A percentile compares a stretch with the other conserved stretches of the same genome.
Evolutionary conservation across 495 filamentous ascomycete species (phyloP).

Genomic region (Podospora pseudoanserina): DNA sequence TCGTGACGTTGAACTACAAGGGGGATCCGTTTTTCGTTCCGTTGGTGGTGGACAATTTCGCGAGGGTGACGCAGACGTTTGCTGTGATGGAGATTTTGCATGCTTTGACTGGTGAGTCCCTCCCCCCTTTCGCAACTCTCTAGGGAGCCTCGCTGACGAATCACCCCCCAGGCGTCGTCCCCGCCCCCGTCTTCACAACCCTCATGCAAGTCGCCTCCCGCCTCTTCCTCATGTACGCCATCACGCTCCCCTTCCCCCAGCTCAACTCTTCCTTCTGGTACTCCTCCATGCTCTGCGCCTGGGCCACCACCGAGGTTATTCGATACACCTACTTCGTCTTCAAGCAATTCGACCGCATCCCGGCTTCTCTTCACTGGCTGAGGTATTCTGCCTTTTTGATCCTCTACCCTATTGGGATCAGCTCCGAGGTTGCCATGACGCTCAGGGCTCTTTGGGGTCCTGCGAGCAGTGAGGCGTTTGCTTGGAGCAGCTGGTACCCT

Average conservation of each 20-base stretch:
- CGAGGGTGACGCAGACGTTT: conserved; percentile 75
- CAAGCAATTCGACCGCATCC: conserved; percentile 55
- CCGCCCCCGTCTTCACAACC: conserved; percentile 79
- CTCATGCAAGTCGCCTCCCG: conserved; percentile 82
- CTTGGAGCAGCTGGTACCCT: conserved; percentile 40
- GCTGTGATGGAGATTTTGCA: conserved; percentile 82
- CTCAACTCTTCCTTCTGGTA: conserved; percentile 52
- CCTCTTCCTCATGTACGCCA: conserved; percentile 78
- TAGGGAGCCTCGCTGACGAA: neutral
- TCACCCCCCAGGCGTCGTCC: conserved; percentile 61
- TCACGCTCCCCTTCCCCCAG: conserved; percentile 63
- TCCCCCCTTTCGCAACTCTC: neutral
- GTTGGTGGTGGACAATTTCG: conserved; percentile 57
- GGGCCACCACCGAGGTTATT: conserved; percentile 81
- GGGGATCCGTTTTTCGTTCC: conserved; percentile 35
- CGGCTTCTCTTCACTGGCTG: conserved; percentile 70
- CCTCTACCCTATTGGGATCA: conserved; percentile 87
- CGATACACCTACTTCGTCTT: conserved; percentile 86
- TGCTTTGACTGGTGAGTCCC: conserved; percentile 58
- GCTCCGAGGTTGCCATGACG: conserved; percentile 77
- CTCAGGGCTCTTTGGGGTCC: conserved; percentile 61
- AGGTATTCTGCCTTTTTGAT: conserved; percentile 91
- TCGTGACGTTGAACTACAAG: conserved; percentile 27
- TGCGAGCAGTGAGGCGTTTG: conserved; percentile 42
- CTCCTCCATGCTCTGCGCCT: conserved; percentile 71